Conservation (phyloP, 306 rosid species). For the Rubus parviflorus region DNA sequence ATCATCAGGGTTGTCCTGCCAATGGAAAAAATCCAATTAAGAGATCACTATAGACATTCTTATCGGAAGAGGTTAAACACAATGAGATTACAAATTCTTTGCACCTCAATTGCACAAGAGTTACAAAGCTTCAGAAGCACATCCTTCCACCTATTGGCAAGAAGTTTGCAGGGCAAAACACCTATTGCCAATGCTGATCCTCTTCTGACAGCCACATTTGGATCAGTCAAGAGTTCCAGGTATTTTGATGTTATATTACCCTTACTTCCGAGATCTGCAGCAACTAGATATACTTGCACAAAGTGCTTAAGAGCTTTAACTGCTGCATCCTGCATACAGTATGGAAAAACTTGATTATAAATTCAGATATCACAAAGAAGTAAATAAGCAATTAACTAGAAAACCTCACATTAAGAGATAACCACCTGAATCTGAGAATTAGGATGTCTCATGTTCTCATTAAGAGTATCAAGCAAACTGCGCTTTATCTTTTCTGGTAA, state of each 20-base stretch:
- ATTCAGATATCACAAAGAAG: conserved; percentile 25
- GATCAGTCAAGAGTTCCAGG: conserved; percentile 72
- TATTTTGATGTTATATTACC: conserved; percentile 62
- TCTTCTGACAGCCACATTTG: conserved; percentile 86
- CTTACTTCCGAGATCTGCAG: conserved; percentile 43
- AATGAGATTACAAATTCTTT: conserved; percentile 19
- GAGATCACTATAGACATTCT: conserved; percentile 10
- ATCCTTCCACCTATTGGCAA: conserved; percentile 75
- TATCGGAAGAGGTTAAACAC: conserved; percentile 21
- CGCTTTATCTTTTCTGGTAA: conserved; percentile 68
- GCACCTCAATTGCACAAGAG: conserved; percentile 80
- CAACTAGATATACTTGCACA: conserved; percentile 54
- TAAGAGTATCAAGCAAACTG: conserved; percentile 71
- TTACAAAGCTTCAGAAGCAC: conserved; percentile 75
- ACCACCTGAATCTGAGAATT: conserved; percentile 93
- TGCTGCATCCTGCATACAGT: conserved; percentile 66
- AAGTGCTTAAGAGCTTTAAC: conserved; percentile 75
- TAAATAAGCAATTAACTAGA: conserved; percentile 10
- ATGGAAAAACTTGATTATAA: conserved; percentile 24
- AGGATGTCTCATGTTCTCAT: conserved; percentile 95
- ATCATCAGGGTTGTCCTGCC: conserved; percentile 84
- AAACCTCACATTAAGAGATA: conserved; percentile 18
- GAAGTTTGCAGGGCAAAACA: conserved; percentile 66
- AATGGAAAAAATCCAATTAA: conserved; percentile 10
- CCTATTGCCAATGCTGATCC: conserved; percentile 91